Evolutionary conservation across 2,329 filamentous ascomycete genomes (phyloP).

Genomic region (Clonostachys rhizophaga): DNA sequence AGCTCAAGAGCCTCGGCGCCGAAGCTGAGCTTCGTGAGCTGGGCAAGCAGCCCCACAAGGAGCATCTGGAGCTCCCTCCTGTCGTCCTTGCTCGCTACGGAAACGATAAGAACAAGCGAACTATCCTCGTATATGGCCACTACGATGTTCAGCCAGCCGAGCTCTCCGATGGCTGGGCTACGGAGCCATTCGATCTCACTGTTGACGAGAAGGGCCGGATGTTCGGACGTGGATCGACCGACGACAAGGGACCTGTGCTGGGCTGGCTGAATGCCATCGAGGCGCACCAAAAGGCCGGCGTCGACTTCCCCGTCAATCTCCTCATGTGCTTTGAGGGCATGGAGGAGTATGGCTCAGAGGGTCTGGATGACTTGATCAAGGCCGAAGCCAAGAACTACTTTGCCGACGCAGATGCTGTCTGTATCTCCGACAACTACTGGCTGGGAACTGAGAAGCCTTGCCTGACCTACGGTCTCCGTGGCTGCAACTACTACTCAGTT

Average conservation of each 20-base stretch:
- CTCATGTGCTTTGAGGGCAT: constrained; percentile 99
- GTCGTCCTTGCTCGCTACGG: constrained; percentile 91
- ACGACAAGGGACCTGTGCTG: constrained; percentile 96
- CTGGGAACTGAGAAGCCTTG: constrained; percentile 98
- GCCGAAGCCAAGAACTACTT: constrained; percentile 92
- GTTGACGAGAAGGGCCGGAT: constrained; percentile 90
- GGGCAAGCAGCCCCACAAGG: constrained; percentile 88
- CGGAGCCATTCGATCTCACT: constrained; percentile 85
- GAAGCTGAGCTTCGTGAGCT: constrained; percentile 81
- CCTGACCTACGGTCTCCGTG: constrained; percentile 92
- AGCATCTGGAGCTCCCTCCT: constrained; percentile 86
- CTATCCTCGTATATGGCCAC: constrained; percentile 95
- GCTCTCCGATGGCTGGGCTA: constrained; percentile 91
- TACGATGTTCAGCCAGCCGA: constrained; percentile 97
- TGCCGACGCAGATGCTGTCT: constrained; percentile 91
- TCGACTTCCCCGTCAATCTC: constrained; percentile 95
- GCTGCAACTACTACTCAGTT: constrained; percentile 96
- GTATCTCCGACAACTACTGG: constrained; percentile 99
- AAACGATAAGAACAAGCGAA: constrained; percentile 86
- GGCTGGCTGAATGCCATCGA: constrained; percentile 98
- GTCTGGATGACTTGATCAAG: constrained; percentile 90
- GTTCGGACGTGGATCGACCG: constrained; percentile 92
- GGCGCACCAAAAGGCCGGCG: constrained; percentile 89
- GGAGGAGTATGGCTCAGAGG: constrained; percentile 98
- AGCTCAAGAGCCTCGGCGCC: constrained; percentile 81